Evolutionary conservation across 139 green algal species (phyloP).

Genomic region (Desmodesmus armatus): DNA sequence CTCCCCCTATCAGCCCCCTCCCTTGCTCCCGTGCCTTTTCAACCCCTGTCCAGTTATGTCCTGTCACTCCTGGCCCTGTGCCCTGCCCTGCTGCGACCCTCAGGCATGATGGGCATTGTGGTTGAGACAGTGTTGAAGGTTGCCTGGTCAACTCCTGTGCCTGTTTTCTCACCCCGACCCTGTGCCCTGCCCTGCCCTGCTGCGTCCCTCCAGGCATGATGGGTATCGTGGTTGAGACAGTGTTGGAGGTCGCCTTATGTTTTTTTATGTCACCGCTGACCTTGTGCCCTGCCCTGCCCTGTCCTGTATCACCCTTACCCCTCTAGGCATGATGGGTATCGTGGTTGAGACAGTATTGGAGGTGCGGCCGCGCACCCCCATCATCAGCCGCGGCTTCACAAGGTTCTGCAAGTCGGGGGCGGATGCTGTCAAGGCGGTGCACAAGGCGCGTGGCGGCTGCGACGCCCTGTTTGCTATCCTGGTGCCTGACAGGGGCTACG

Average conservation of each 20-base stretch:
- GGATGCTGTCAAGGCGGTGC: neutral
- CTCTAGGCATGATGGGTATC: constrained; percentile 39
- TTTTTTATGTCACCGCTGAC: neutral
- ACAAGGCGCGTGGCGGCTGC: neutral
- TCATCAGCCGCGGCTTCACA: neutral
- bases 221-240: neutral
- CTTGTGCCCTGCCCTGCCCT: neutral
- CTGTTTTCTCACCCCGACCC: too few species aligned
- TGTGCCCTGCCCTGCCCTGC: too few species aligned
- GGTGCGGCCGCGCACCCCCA: neutral
- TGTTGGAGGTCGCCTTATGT: neutral
- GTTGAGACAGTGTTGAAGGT: too few species aligned
- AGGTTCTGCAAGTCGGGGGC: neutral
- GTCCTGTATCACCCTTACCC: neutral
- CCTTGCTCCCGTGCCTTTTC: too few species aligned
- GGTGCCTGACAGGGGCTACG: neutral
- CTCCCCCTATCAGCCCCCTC: too few species aligned
- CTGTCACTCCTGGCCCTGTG: too few species aligned
- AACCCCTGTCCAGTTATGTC: too few species aligned
- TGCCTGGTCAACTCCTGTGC: too few species aligned
- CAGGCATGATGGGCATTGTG: too few species aligned
- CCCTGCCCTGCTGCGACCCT: too few species aligned
- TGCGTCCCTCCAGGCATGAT: neutral
- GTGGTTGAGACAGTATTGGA: constrained; percentile 31
- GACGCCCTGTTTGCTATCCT: constrained; percentile 42